Evolutionary conservation across 768 basidiomycete species (phyloP).

Genomic region (Russula vinacea): DNA sequence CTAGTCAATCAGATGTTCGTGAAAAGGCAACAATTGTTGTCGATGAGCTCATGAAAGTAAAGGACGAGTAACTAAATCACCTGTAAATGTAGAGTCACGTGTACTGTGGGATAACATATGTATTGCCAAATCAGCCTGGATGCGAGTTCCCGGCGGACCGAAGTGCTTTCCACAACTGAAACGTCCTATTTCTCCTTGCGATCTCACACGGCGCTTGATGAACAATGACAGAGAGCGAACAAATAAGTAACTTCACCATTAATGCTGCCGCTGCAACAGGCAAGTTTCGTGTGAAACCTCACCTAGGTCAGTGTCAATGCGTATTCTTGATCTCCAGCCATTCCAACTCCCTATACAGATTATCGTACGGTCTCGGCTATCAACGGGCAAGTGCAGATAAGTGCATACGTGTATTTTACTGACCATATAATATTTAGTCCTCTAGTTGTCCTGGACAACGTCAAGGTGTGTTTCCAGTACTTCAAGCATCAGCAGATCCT

Average conservation of each 20-base stretch:
- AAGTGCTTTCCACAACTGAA: background rate
- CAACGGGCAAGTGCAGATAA: slow-evolving; percentile 69
- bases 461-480: slow-evolving; percentile 60
- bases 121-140: slow-evolving; percentile 14
- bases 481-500: slow-evolving; percentile 1
- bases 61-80: background rate
- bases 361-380: slow-evolving; percentile 98
- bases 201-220: slow-evolving; percentile 10
- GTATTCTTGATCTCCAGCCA: background rate
- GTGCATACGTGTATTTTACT: background rate
- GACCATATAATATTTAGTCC: slow-evolving; percentile 54
- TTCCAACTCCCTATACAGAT: slow-evolving; percentile 47
- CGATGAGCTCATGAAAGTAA: slow-evolving; percentile 9
- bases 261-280: slow-evolving; percentile 87
- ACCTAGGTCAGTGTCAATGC: slow-evolving; percentile 55
- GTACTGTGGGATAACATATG: slow-evolving; percentile 12
- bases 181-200: slow-evolving; percentile 6
- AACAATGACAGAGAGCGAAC: slow-evolving; percentile 20
- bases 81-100: background rate
- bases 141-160: background rate
- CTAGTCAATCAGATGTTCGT: slow-evolving; percentile 16
- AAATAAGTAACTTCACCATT: slow-evolving; percentile 40
- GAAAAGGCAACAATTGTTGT: slow-evolving; percentile 26
- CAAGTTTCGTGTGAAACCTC: slow-evolving; percentile 85
- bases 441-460: slow-evolving; percentile 94